Evolutionary conservation across 768 basidiomycete genomes (phyloP).

Genomic region (Pulveroboletus sp.): DNA sequence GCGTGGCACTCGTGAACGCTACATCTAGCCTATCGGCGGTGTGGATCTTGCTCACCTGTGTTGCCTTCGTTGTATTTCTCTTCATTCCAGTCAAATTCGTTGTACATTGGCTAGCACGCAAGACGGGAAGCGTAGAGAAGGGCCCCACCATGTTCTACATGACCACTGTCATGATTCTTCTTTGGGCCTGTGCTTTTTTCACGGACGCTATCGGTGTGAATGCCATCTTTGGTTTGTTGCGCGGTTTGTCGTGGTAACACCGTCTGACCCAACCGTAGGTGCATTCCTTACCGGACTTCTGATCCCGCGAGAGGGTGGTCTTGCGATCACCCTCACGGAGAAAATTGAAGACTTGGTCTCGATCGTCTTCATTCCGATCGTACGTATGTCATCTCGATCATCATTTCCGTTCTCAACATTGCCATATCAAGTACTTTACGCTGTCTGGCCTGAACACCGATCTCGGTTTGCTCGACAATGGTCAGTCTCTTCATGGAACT

Average conservation of each 20-base stretch:
- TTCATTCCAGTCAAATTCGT: conserved; percentile 58
- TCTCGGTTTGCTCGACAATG: conserved; percentile 76
- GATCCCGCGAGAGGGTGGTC: conserved; percentile 83
- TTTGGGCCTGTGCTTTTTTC: conserved; percentile 88
- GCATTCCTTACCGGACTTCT: conserved; percentile 79
- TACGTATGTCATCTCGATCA: conserved; percentile 24
- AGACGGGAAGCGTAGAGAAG: conserved; percentile 75
- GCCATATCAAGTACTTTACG: conserved; percentile 73
- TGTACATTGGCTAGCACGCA: conserved; percentile 67
- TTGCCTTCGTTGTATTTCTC: conserved; percentile 78
- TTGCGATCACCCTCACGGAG: conserved; percentile 84
- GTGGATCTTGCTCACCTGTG: conserved; percentile 74
- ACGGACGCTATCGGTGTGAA: conserved; percentile 92
- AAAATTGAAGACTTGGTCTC: conserved; percentile 96
- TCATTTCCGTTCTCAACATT: neutral
- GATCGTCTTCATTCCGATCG: conserved; percentile 84
- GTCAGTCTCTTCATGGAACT: conserved; percentile 29
- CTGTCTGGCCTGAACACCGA: conserved; percentile 88
- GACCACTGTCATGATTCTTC: conserved; percentile 72
- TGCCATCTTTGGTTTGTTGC: conserved; percentile 71
- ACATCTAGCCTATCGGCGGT: conserved; percentile 78
- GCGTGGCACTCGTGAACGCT: conserved; percentile 89
- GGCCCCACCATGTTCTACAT: conserved; percentile 88
- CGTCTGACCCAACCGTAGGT: conserved; percentile 33
- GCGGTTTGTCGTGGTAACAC: neutral